Percentiles rank a stretch among this genome's conserved stretches.
phyloP scores from a whole-genome alignment of 2,329 filamentous ascomycete species.

The Aspergillus hiratsukae region DNA sequence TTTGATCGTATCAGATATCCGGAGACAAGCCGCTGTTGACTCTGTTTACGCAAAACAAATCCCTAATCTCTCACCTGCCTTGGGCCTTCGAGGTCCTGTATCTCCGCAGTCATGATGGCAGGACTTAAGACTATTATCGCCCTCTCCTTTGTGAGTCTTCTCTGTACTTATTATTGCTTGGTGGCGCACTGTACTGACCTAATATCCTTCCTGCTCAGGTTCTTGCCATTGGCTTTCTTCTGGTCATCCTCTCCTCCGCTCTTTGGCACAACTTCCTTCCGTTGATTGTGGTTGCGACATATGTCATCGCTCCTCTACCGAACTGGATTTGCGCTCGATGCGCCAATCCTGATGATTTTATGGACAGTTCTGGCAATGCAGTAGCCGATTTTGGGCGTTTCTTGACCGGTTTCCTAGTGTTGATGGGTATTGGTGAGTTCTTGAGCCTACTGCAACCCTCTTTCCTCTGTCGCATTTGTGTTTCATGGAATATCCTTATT shows the following conservation, averaged over 20 bases:
- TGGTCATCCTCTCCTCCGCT: constrained; percentile 96
- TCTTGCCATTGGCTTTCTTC: constrained; percentile 95
- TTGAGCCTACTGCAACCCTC: neutral
- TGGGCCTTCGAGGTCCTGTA: constrained; percentile 18
- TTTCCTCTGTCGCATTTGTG: neutral
- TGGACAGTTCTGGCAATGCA: constrained; percentile 75
- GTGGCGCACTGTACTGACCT: constrained; percentile 1
- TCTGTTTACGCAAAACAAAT: constrained; percentile 2
- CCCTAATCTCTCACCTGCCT: constrained; percentile 1
- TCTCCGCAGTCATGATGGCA: constrained; percentile 56
- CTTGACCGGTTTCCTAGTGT: constrained; percentile 88
- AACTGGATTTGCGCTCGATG: constrained; percentile 94
- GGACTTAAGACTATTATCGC: constrained; percentile 99
- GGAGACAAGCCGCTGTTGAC: neutral
- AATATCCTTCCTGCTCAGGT: constrained; percentile 48
- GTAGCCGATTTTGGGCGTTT: constrained; percentile 93
- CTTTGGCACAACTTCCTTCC: constrained; percentile 94
- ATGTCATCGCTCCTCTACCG: constrained; percentile 85
- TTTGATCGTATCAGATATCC: neutral
- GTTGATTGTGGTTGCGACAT: constrained; percentile 91
- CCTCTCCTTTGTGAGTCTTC: constrained; percentile 76
- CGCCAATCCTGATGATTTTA: constrained; percentile 92
- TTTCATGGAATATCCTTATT: neutral
- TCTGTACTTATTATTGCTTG: neutral
- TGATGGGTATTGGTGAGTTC: constrained; percentile 91